Conservation (phyloP, 2,329 filamentous ascomycete species). For the Zasmidium angulare region DNA sequence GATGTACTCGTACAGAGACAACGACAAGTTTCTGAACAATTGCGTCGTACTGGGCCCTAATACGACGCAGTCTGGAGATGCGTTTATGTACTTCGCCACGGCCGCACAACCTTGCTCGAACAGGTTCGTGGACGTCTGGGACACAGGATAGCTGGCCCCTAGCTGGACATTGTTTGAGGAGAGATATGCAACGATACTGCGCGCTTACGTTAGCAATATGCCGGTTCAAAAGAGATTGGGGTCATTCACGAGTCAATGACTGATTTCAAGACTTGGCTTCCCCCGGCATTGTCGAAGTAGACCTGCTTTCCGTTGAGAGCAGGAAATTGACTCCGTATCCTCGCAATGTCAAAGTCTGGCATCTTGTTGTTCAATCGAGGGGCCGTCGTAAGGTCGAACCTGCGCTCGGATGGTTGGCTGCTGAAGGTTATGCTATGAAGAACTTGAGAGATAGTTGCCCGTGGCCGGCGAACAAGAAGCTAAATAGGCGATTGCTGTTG, state of each 20-base stretch:
- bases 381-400: no score
- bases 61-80: constrained; percentile 65
- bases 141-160: constrained; percentile 66
- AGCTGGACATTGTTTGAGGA: constrained; percentile 71
- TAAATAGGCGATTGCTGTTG: neutral
- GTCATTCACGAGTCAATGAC: constrained; percentile 64
- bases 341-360: constrained; percentile 53
- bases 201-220: constrained; percentile 30
- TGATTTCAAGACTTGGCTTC: constrained; percentile 62
- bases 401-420: no score
- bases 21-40: constrained; percentile 68
- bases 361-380: no score
- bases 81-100: constrained; percentile 70
- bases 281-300: constrained; percentile 77
- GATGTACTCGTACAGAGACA: constrained; percentile 57
- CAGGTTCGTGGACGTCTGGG: constrained; percentile 58
- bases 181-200: constrained; percentile 65
- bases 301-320: constrained; percentile 66
- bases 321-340: constrained; percentile 64
- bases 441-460: neutral
- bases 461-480: neutral
- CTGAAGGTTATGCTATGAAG: neutral
- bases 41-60: constrained; percentile 75
- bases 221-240: constrained; percentile 60
- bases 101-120: constrained; percentile 63